phyloP scores from a whole-genome alignment of 352 stramenopile species.

The Peronospora farinosa region DNA sequence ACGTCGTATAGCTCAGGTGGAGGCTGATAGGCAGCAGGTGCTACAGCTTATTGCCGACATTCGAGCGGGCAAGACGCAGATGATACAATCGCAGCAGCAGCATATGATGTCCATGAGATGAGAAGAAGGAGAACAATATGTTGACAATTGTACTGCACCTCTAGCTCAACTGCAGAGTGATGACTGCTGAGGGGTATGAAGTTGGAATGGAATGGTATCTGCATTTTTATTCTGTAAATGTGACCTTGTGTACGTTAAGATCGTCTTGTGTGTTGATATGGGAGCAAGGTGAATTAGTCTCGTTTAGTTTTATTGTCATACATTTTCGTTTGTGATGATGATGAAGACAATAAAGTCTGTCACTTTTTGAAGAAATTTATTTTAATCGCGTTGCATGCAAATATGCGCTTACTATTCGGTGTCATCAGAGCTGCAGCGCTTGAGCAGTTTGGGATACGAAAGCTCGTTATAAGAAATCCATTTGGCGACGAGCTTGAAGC shows the following conservation, averaged over 20 bases:
- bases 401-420: no score
- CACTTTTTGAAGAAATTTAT: no score
- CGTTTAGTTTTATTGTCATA: not conserved
- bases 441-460: no score
- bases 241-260: not conserved
- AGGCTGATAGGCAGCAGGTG: constrained; percentile 67
- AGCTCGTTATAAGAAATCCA: no score
- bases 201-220: constrained; percentile 32
- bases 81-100: constrained; percentile 25
- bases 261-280: constrained; percentile 1
- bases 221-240: constrained; percentile 18
- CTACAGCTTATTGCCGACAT: constrained; percentile 74
- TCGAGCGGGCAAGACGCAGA: constrained; percentile 46
- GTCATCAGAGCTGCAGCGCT: no score
- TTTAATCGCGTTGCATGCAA: no score
- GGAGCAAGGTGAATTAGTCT: not conserved
- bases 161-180: not conserved
- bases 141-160: constrained; percentile 1
- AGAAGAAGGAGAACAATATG: constrained; percentile 9
- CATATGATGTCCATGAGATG: constrained; percentile 41
- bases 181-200: not conserved
- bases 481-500: no score
- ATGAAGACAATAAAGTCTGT: no score
- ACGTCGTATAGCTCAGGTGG: constrained; percentile 72
- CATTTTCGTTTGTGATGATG: not conserved